Evolutionary conservation across 306 rosid genomes (phyloP).

Genomic region (Inga leiocalycina): DNA sequence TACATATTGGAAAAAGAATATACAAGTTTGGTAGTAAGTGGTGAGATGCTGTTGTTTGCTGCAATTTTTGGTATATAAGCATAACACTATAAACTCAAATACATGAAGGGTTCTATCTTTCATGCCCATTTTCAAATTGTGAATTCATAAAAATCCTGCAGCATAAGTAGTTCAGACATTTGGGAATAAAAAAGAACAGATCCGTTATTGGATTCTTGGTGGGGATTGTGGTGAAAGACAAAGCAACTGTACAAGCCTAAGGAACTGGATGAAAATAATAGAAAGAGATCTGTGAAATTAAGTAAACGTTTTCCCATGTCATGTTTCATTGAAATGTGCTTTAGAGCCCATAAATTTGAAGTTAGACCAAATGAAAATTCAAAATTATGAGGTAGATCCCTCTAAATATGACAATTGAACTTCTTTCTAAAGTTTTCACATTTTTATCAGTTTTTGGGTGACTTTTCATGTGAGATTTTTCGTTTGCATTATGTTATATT

Average conservation of each 20-base stretch:
- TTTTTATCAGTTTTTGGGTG: constrained; percentile 15
- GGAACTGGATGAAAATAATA: not conserved
- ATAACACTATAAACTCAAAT: constrained; percentile 3
- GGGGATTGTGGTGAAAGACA: not conserved
- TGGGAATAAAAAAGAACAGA: constrained; percentile 10
- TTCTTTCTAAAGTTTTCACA: not conserved
- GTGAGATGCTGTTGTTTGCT: constrained; percentile 7
- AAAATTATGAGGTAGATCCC: constrained; percentile 8
- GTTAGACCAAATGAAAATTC: constrained; percentile 20
- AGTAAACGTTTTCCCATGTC: constrained; percentile 1
- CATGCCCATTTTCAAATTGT: not conserved
- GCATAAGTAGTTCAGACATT: not conserved
- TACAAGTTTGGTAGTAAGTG: not conserved
- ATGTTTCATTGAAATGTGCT: not conserved
- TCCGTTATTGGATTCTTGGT: not conserved
- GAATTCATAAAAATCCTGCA: constrained; percentile 4
- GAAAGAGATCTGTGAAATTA: constrained; percentile 16
- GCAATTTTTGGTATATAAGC: not conserved
- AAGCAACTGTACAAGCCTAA: not conserved
- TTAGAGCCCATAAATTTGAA: not conserved
- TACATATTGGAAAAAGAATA: not conserved
- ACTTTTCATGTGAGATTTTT: constrained; percentile 7
- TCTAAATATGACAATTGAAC: constrained; percentile 9
- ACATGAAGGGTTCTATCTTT: not conserved
- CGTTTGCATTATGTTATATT: not conserved